phyloP scores from a whole-genome alignment of 1,139 yeast species.

The Taiozyma sp. region DNA sequence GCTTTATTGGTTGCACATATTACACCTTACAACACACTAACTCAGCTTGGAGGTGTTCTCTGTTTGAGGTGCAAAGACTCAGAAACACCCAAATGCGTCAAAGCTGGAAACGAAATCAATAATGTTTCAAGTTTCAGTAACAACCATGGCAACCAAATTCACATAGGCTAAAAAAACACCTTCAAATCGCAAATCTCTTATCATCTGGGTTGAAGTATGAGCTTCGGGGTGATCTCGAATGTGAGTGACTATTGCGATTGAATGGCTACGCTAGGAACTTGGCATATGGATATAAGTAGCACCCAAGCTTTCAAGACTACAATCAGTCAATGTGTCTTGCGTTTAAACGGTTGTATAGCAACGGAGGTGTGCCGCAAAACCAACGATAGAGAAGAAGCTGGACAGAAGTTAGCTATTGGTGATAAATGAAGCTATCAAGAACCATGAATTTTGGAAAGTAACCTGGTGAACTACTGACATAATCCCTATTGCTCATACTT shows the following conservation, averaged over 20 bases:
- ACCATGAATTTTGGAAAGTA: no score
- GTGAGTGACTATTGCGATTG: not conserved
- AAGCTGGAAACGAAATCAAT: not conserved
- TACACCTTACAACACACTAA: no score
- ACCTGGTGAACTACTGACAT: no score
- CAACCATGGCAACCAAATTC: not conserved
- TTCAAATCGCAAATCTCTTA: not conserved
- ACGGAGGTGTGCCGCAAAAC: no score
- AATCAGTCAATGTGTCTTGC: not conserved
- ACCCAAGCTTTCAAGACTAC: not conserved
- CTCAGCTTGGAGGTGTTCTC: not conserved
- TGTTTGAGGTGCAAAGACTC: not conserved
- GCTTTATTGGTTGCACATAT: not conserved
- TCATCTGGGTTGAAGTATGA: not conserved
- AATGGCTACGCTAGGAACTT: not conserved
- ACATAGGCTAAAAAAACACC: not conserved
- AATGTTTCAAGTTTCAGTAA: not conserved
- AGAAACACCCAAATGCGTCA: not conserved
- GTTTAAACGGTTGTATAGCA: no score
- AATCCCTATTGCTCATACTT: no score
- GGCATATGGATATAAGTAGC: no score
- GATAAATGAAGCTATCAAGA: no score
- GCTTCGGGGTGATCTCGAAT: not conserved
- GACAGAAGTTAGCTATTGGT: no score
- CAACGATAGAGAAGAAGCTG: no score